Percentiles rank a stretch among this genome's conserved stretches.
phyloP scores from a whole-genome alignment of 495 filamentous ascomycete genomes.

The Neurospora sp. region DNA sequence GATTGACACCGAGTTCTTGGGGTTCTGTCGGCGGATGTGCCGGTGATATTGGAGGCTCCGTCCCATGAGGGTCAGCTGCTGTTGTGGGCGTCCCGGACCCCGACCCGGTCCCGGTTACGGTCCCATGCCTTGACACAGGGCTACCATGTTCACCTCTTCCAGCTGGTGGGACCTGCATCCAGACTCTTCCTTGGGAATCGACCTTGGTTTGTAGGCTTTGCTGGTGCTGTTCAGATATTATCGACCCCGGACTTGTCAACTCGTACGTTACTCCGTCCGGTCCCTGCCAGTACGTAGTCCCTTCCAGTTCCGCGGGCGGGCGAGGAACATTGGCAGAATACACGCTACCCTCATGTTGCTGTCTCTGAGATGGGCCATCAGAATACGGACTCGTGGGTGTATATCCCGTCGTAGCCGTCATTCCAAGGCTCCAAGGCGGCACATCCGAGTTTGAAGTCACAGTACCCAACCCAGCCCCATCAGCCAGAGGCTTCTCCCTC shows the following conservation, averaged over 20 bases:
- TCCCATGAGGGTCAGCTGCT: background rate
- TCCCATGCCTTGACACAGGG: background rate
- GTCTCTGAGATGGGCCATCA: background rate
- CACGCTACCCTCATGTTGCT: background rate
- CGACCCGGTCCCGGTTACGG: background rate
- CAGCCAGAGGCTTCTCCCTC: background rate
- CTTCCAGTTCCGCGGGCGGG: background rate
- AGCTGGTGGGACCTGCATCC: constrained; percentile 14
- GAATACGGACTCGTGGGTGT: background rate
- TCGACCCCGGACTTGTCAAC: background rate
- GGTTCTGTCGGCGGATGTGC: background rate
- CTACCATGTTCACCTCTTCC: background rate
- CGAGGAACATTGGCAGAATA: background rate
- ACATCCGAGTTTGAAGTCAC: background rate
- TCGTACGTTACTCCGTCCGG: constrained; percentile 12
- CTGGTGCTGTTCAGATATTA: background rate
- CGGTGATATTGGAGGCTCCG: background rate
- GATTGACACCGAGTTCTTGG: constrained; percentile 6
- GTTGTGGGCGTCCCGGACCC: background rate
- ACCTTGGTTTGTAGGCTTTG: constrained; percentile 9
- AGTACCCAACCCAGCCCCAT: background rate
- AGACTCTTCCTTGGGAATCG: constrained; percentile 16
- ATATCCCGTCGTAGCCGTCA: background rate
- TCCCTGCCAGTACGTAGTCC: background rate
- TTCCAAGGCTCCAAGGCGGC: background rate